Base-by-base conservation (phyloP, 352 stramenopile species). In the Phytophthora kernoviae region DNA sequence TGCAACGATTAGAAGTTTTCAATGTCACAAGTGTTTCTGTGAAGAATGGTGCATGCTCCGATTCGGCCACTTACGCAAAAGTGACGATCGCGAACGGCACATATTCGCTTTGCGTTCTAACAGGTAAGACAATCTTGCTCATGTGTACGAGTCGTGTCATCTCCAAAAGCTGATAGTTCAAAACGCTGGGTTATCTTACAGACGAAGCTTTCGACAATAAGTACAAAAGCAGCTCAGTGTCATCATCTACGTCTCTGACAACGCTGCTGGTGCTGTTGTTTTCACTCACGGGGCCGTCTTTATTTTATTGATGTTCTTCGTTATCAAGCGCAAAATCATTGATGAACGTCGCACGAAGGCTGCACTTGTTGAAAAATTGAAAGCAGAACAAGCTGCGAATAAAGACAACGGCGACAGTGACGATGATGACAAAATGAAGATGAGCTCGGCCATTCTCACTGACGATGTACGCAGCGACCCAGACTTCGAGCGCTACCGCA, bases 381-480 rank as follows among this genome's bases (percentile, higher is more conserved):
- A 62, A n/a, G 40, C 56, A 4, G 56, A 66, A 6, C 17, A 43
- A 54, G 33, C 44, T 10, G 50, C 40, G 21, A 58, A 37, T 20
- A 53, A 64, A 24, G 36, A 26, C 17, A 65, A 54, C 48, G 55
- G 64, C 30, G 63, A 63, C 4, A 55, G 62, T 14, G 67, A 71
- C 32, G 63, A 68, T 5, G 54, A 36, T 15, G 60, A 74, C 30
- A 59, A 70, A 20, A 46, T 69, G 47, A 63, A 57, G 54, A 63
- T 60, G 46, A 68, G 44, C 20, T 69, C 65, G 2, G 58, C 51
- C 5, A 54, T 58, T n/a, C 33, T 81, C 12, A 55, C 66, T 1
- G 65, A 88, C 41, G 78, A 90, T 24, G 71, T 88, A 7, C 77
- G 81, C 32, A 75, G 70, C 14, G 78, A 88, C 22, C 42, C 68